These are phyloP conservation scores for Henckelia pumila DNA, from an alignment of 257 asterid species.

Conservation along the genomic window DNA sequence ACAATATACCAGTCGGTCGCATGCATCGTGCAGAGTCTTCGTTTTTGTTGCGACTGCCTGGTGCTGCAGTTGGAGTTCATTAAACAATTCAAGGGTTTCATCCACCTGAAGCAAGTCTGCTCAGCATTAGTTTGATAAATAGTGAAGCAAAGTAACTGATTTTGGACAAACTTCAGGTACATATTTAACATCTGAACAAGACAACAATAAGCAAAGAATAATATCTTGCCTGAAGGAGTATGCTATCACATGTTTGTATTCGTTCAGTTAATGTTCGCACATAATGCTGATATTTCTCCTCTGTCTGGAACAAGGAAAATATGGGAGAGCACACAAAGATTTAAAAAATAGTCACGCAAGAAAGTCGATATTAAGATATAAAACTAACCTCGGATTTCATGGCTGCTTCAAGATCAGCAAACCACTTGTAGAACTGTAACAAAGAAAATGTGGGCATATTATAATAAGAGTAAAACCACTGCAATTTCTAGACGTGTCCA, in stretches of 20 bases:
- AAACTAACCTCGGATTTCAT: slow-evolving; percentile 94
- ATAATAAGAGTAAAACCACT: neutral
- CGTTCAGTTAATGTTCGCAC: slow-evolving; percentile 81
- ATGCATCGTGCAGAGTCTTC: slow-evolving; percentile 96
- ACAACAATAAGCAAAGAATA: slow-evolving; percentile 4
- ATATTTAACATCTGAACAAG: slow-evolving; percentile 13
- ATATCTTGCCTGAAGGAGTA: slow-evolving; percentile 71
- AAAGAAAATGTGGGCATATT: slow-evolving; percentile 19
- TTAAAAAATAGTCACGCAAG: slow-evolving; percentile 16
- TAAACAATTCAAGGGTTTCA: slow-evolving; percentile 90
- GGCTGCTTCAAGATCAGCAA: slow-evolving; percentile 92
- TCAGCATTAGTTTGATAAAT: slow-evolving; percentile 26
- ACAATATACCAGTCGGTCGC: slow-evolving; percentile 82
- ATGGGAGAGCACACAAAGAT: neutral
- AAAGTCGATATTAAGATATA: slow-evolving; percentile 20
- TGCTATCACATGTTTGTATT: slow-evolving; percentile 89
- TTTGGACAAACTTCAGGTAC: slow-evolving; percentile 17
- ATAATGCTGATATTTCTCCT: slow-evolving; percentile 97
- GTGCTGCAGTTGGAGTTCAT: slow-evolving; percentile 92
- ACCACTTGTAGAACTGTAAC: slow-evolving; percentile 97
- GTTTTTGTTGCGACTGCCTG: slow-evolving; percentile 97
- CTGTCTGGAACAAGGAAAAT: slow-evolving; percentile 55
- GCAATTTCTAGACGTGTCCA: neutral
- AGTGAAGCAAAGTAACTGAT: slow-evolving; percentile 13
- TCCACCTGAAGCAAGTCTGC: slow-evolving; percentile 66